Base-by-base conservation (phyloP, 78 protist species). In the Acrasis kona region DNA sequence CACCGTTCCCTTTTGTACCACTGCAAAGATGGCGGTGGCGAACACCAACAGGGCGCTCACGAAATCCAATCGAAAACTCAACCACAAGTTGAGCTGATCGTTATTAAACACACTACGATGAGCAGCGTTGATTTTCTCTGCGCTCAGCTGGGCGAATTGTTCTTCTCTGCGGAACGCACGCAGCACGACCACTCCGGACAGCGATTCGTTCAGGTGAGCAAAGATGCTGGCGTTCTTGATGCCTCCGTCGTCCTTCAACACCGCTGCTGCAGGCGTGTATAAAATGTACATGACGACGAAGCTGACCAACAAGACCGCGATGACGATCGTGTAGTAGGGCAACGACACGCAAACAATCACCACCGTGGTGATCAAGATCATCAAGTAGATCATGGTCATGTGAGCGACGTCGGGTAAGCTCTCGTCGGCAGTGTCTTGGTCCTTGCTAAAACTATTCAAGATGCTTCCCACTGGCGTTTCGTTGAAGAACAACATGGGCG, bases 401-500 rank as follows among this genome's bases (percentile, higher is more conserved):
- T n/a, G n/a, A n/a, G n/a, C n/a, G n/a, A n/a, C n/a, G n/a, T n/a
- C n/a, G n/a, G n/a, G n/a, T n/a, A n/a, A n/a, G n/a, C n/a, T n/a
- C n/a, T n/a, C n/a, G 37, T 76, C 86, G 28, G 69, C 10, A 27
- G 12, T 6, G 71, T 74, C 80, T n/a, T 32, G 32, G 61, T 83
- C 87, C 35, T 78, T 78, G 5, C 78, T 57, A 58, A 83, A 70
- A n/a, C 76, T 0, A 64, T 12, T 39, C 50, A 78, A 30, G 7
- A 83, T 19, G 10, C 65, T 30, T 19, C 87, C 87, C 10, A 74
- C 68, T 5, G 87, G 83, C 4, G 78, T 83, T 31, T 39, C 29
- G 79, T 70, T 70, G 70, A 83, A 83, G 39, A 32, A 83, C 5
- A 12, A 10, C 73, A 76, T 72, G 29, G 83, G 82, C 27, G 82